Percentiles rank a stretch among this genome's conserved stretches.
Conservation (phyloP, 305 asterid species). For the Solanum hybrid region DNA sequence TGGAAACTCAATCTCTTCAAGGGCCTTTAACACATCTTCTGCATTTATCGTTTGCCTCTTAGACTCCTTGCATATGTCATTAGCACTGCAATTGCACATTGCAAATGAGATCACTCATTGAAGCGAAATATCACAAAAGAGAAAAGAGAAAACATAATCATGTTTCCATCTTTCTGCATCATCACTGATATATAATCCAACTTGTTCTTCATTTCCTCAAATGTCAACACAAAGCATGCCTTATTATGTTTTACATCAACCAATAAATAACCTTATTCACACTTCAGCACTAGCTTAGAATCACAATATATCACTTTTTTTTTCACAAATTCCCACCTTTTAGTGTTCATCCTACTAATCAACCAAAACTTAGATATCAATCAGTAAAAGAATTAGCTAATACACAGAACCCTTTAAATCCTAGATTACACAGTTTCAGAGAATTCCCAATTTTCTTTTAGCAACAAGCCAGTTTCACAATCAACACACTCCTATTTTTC, state of each 20-base stretch:
- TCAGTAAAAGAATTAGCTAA: neutral
- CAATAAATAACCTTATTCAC: neutral
- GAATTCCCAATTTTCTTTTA: neutral
- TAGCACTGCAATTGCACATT: conserved; percentile 45
- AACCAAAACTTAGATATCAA: neutral
- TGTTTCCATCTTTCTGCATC: neutral
- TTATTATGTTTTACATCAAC: neutral
- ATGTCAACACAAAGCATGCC: neutral
- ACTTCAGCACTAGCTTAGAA: neutral
- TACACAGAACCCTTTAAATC: neutral
- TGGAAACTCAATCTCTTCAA: conserved; percentile 77
- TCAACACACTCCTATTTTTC: neutral
- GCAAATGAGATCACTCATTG: neutral
- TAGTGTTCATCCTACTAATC: neutral
- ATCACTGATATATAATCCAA: neutral
- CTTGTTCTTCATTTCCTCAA: neutral
- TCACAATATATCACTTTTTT: neutral
- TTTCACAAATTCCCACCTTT: neutral
- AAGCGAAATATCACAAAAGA: neutral
- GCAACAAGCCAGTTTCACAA: neutral
- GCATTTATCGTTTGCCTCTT: conserved; percentile 70
- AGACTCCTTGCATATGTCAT: conserved; percentile 78
- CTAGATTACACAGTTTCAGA: neutral
- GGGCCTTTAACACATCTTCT: conserved; percentile 88
- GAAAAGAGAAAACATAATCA: neutral